These are phyloP conservation scores for Herpetomonas tarakana DNA, from an alignment of 208 protist genomes.

Conservation along the genomic window DNA sequence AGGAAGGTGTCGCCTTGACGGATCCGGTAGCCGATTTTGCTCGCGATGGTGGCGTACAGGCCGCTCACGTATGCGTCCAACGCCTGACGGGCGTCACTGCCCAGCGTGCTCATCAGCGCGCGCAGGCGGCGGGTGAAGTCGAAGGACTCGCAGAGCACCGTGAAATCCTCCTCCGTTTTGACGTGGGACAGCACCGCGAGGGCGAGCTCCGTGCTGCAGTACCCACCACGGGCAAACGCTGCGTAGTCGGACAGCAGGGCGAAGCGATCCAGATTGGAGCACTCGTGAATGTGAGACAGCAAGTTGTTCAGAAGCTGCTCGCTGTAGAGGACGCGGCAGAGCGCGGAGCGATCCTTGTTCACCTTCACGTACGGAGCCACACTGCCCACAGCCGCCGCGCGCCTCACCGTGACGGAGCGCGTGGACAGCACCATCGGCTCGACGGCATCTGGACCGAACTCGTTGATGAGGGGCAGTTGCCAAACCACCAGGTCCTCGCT, in stretches of 20 bases:
- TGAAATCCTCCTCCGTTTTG: slow-evolving; percentile 12
- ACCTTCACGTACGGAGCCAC: slow-evolving; percentile 58
- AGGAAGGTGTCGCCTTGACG: slow-evolving; percentile 27
- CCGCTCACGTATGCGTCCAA: slow-evolving; percentile 50
- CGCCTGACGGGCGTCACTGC: slow-evolving; percentile 22
- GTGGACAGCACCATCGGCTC: slow-evolving; percentile 11
- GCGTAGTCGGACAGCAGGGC: slow-evolving; percentile 62
- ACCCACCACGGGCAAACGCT: slow-evolving; percentile 66
- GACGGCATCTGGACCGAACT: slow-evolving; percentile 11
- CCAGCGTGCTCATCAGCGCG: slow-evolving; percentile 27
- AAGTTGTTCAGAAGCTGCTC: slow-evolving; percentile 35
- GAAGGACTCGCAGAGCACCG: slow-evolving; percentile 7
- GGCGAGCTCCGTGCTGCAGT: slow-evolving; percentile 31
- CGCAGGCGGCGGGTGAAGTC: slow-evolving; percentile 34
- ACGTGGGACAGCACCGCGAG: slow-evolving; percentile 40
- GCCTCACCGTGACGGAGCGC: slow-evolving; percentile 12
- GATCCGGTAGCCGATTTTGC: slow-evolving; percentile 22
- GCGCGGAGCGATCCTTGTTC: slow-evolving; percentile 57
- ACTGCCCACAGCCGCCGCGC: slow-evolving; percentile 6
- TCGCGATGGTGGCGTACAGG: slow-evolving; percentile 47
- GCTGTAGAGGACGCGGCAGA: slow-evolving; percentile 73
- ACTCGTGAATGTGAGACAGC: slow-evolving; percentile 20
- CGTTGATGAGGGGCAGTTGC: slow-evolving; percentile 54
- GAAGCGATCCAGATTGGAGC: slow-evolving; percentile 48
- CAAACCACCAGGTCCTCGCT: slow-evolving; percentile 55